phyloP scores from a whole-genome alignment of 2,329 filamentous ascomycete genomes.

The Dactylellina sp. region DNA sequence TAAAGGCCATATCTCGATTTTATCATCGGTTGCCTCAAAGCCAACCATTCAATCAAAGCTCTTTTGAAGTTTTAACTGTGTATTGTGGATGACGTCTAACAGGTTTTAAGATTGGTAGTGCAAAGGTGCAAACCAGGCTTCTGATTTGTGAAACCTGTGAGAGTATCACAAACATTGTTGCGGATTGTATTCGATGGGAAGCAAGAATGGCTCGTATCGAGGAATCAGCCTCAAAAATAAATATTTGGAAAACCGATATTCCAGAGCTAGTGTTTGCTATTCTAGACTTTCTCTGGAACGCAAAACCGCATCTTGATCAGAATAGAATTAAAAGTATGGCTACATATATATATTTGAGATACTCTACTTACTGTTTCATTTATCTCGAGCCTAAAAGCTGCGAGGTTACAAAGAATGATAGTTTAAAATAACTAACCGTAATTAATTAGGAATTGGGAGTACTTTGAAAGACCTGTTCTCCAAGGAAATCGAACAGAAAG shows the following conservation, averaged over 20 bases:
- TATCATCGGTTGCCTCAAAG: too few relatives aligned
- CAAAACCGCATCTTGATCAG: conserved; percentile 30
- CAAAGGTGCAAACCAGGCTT: conserved; percentile 38
- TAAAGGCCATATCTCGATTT: too few relatives aligned
- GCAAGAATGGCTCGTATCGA: conserved; percentile 24
- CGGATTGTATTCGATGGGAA: conserved; percentile 42
- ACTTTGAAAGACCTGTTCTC: conserved; percentile 47
- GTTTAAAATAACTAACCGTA: background rate
- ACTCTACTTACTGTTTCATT: background rate
- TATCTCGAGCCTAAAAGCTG: background rate
- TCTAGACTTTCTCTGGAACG: conserved; percentile 44
- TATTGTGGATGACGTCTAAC: too few relatives aligned
- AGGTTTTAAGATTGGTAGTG: conserved; percentile 25
- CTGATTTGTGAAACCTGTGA: conserved; percentile 44
- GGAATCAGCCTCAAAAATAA: conserved; percentile 15
- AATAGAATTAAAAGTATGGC: conserved; percentile 40
- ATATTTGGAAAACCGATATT: conserved; percentile 44
- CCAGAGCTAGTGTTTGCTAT: conserved; percentile 36
- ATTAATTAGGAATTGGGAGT: conserved; percentile 24
- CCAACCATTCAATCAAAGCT: too few relatives aligned
- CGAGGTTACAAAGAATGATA: background rate
- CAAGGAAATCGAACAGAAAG: conserved; percentile 32
- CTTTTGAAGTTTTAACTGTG: too few relatives aligned
- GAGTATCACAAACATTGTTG: conserved; percentile 41
- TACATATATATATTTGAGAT: background rate